Base-by-base conservation (phyloP, 2,329 filamentous ascomycete species). In the Fusarium equiseti region DNA sequence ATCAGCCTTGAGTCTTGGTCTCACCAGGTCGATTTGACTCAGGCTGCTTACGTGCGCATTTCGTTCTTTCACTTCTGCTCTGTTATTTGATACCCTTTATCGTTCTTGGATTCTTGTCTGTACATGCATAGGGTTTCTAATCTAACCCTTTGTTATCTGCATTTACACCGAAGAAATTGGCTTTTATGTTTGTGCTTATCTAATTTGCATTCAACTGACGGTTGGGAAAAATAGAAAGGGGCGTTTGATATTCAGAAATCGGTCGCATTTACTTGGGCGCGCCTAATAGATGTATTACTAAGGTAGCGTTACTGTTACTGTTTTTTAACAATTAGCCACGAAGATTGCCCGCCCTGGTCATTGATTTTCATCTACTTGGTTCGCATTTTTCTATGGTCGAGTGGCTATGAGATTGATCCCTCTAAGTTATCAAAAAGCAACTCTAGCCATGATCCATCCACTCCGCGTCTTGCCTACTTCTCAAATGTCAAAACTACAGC, bases 51-150 rank as follows among this genome's bases (percentile, higher is more conserved):
- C 43, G 57, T 42, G 49, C 26, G 38, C 46, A 43, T 58, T 61
- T 51, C 48, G 24, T 48, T 52, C 53, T 49, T 75, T 73, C 64
- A 51, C 71, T 76, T 76, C 73, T 73, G 63, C 35, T 52, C 40
- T 73, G 66, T 74, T 74, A 63, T 73, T 75, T 75, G 75, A 77
- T 77, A 77, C 75, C 75, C 75, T 58, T 51, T 46, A 63, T 50
- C 54, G 48, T 60, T 68, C 60, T 55, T 68, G 48, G 51, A 63
- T 64, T 73, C 43, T 53, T 55, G 35, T 44, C 51, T 61, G 57
- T 57, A 58, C 68, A 44, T 64, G 57, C 53, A 58, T 60, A 53
- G 43, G 49, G 45, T 35, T 38, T 26, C 32, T 50, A 26, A 61
- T 57, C 48, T 56, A 46, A 18, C 45, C 55, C 53, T 63, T 66